Base-by-base conservation (phyloP, 2,329 filamentous ascomycete genomes). In the Madurella fahalii region DNA sequence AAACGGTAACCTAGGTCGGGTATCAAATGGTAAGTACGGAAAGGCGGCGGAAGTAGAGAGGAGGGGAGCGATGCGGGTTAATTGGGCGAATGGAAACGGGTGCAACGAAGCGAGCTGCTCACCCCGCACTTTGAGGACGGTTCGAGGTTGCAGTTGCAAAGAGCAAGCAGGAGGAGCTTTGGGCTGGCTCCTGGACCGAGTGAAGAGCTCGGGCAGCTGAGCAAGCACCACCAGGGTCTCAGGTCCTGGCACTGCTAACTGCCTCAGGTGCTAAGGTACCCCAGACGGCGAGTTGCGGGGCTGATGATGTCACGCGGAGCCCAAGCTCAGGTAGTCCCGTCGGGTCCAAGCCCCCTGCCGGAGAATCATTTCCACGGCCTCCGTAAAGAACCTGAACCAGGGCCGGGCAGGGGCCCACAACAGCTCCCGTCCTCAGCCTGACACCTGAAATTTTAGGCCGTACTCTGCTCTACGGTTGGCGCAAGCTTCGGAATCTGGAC, bases 51-150 rank as follows among this genome's bases (percentile, higher is more conserved):
- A 46, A 51, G 42, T 47, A 31, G 42, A 40, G 49, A 54, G 59
- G 57, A 62, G 60, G 61, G 61, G 55, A 61, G 55, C 48, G 16
- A 46, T 45, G 57, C 52, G 44, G 61, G 51, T 47, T 63, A 61
- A 63, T 63, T 63, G 61, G 61, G 42, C 40, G 48, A 30, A 47
- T 7, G 30, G n/a, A 51, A 34, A 43, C 41, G 47, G 50, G 31
- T 49, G 56, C 41, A 40, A 56, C 56, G 39, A 50, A 52, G 53
- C 40, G 43, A 40, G 32, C 40, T 44, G 25, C 39, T 47, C 57
- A 62, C 61, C 61, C 61, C 61, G 60, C 61, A 63, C 60, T 60
- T 58, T 55, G n/a, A n/a, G n/a, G n/a, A n/a, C n/a, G n/a, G n/a
- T 13, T 45, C 17, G 34, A n/a, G 39, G 50, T 46, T 47, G 46